Percentiles rank a stretch among this genome's conserved stretches.
phyloP scores from a whole-genome alignment of 495 filamentous ascomycete species.

The Ramalina intermedia region DNA sequence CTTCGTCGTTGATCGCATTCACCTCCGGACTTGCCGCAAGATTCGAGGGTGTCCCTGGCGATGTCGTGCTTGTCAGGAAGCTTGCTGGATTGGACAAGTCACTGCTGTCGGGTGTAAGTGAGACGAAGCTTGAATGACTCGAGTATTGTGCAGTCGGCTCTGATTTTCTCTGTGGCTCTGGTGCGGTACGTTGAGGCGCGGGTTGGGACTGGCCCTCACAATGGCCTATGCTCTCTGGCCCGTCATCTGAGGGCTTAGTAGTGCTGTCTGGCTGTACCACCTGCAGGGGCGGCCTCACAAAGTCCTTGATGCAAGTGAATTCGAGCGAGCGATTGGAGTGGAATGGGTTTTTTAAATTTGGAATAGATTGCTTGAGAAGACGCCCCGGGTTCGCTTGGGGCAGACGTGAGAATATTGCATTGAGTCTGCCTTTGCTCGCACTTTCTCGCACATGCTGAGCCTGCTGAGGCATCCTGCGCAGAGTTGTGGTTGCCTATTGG shows the following conservation, averaged over 20 bases:
- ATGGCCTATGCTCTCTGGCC: neutral
- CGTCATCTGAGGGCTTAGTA: neutral
- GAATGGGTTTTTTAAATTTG: neutral
- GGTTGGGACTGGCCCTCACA: neutral
- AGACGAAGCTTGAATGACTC: slow-evolving; percentile 6
- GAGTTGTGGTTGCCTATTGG: too few relatives aligned
- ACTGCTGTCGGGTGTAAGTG: slow-evolving; percentile 3
- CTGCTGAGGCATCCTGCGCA: too few relatives aligned
- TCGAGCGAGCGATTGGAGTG: slow-evolving; percentile 4
- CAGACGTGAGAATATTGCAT: too few relatives aligned
- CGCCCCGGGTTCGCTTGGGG: too few relatives aligned
- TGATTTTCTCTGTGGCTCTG: neutral
- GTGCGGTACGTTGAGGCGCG: neutral
- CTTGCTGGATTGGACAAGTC: slow-evolving; percentile 6
- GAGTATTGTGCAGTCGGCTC: neutral
- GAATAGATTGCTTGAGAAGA: slow-evolving; percentile 2
- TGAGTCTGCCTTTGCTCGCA: too few relatives aligned
- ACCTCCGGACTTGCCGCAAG: neutral
- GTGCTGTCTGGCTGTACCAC: neutral
- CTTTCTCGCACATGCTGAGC: too few relatives aligned
- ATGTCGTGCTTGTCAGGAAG: slow-evolving; percentile 6
- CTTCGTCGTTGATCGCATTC: neutral
- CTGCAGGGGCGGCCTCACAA: slow-evolving; percentile 4
- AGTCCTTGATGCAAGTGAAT: slow-evolving; percentile 5
- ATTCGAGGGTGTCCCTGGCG: neutral